These are phyloP conservation scores for Nepenthes mirabilis DNA, from an alignment of 148 eudicot species.

Conservation along the genomic window DNA sequence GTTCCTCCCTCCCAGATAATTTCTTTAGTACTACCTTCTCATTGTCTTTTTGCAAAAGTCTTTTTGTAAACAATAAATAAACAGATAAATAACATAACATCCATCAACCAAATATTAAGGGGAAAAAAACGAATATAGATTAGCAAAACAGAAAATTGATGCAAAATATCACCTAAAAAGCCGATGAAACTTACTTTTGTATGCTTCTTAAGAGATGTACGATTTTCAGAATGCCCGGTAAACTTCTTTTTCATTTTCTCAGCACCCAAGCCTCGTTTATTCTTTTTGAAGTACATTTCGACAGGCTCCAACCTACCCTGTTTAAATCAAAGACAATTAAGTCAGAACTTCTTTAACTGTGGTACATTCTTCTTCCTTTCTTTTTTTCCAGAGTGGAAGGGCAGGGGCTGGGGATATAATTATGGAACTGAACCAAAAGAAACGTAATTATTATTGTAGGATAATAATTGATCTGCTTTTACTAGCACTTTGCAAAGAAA, in stretches of 20 bases:
- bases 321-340: slow-evolving; percentile 9
- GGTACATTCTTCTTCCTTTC: background rate
- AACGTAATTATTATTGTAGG: too few relatives aligned
- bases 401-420: background rate
- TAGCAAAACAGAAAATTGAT: background rate
- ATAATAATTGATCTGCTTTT: too few relatives aligned
- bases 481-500: too few relatives aligned
- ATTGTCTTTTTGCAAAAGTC: too few relatives aligned
- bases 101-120: too few relatives aligned
- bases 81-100: too few relatives aligned
- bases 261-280: slow-evolving; percentile 78
- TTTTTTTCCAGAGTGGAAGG: background rate
- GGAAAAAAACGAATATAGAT: too few relatives aligned
- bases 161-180: background rate
- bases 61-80: too few relatives aligned
- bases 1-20: too few relatives aligned
- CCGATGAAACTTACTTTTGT: slow-evolving; percentile 22
- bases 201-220: slow-evolving; percentile 9
- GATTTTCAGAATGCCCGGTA: slow-evolving; percentile 9
- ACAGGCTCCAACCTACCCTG: slow-evolving; percentile 92
- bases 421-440: background rate
- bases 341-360: slow-evolving; percentile 3
- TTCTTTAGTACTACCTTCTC: too few relatives aligned
- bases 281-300: slow-evolving; percentile 44
- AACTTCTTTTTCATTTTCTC: slow-evolving; percentile 39